Conservation (phyloP, 345 rosid species). For the Salix brachista region DNA sequence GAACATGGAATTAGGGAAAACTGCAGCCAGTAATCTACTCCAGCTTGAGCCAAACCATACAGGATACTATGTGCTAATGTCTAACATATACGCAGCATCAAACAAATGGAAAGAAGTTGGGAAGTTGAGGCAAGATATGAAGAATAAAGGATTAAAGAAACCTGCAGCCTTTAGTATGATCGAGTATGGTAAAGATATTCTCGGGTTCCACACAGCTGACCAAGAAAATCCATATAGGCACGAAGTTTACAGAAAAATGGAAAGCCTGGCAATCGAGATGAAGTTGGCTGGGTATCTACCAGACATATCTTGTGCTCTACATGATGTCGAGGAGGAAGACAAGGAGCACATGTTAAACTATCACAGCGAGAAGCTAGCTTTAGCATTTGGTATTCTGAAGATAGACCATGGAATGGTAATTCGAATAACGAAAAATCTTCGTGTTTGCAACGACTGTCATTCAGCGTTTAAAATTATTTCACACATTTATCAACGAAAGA, state of each 20-base stretch:
- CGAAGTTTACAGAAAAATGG: constrained; percentile 36
- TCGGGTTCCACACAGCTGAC: constrained; percentile 50
- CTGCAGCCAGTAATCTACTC: constrained; percentile 43
- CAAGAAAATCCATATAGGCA: constrained; percentile 33
- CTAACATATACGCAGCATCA: constrained; percentile 55
- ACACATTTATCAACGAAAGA: constrained; percentile 23
- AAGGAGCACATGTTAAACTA: constrained; percentile 42
- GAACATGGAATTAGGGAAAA: constrained; percentile 38
- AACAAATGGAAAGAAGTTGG: constrained; percentile 53
- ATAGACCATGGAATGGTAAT: constrained; percentile 22
- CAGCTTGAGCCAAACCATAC: constrained; percentile 47
- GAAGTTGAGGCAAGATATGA: constrained; percentile 45
- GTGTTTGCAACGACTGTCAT: constrained; percentile 52
- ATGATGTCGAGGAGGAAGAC: constrained; percentile 55
- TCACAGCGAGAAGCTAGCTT: constrained; percentile 60
- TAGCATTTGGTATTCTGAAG: constrained; percentile 48
- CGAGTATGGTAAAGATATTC: constrained; percentile 38
- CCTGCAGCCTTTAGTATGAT: constrained; percentile 50
- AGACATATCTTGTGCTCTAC: constrained; percentile 47
- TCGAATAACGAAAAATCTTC: constrained; percentile 45
- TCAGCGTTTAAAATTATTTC: constrained; percentile 42
- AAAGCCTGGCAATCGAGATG: constrained; percentile 35
- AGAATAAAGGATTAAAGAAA: constrained; percentile 50
- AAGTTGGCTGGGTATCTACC: constrained; percentile 46
- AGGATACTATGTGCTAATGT: constrained; percentile 52